These are phyloP conservation scores for Physaria fendleri DNA, from an alignment of 345 rosid genomes.

Conservation along the genomic window DNA sequence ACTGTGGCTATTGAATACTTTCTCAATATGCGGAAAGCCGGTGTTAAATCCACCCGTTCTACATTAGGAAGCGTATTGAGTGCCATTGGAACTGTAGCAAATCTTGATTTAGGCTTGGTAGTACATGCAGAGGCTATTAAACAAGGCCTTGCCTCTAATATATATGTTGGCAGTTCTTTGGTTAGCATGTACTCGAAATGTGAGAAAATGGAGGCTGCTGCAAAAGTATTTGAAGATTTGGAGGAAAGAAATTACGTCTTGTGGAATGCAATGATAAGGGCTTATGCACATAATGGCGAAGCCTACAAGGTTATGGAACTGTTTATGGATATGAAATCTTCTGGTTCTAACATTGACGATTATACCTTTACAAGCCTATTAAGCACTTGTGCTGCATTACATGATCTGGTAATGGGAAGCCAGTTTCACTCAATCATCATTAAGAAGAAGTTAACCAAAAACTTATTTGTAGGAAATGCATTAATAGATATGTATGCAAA, in stretches of 20 bases:
- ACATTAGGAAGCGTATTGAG: conserved; percentile 83
- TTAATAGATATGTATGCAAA: conserved; percentile 94
- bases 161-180: conserved; percentile 87
- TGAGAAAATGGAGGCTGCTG: conserved; percentile 57
- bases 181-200: conserved; percentile 81
- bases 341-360: conserved; percentile 66
- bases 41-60: conserved; percentile 67
- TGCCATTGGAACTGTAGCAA: conserved; percentile 52
- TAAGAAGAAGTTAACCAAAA: conserved; percentile 48
- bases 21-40: conserved; percentile 54
- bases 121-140: conserved; percentile 90
- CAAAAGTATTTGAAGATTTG: conserved; percentile 52
- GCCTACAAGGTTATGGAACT: conserved; percentile 45
- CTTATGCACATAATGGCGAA: conserved; percentile 67
- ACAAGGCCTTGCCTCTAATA: conserved; percentile 66
- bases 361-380: conserved; percentile 82
- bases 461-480: conserved; percentile 81
- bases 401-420: conserved; percentile 47
- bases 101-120: conserved; percentile 54
- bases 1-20: conserved; percentile 49
- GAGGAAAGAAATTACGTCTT: conserved; percentile 69
- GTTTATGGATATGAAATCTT: conserved; percentile 54
- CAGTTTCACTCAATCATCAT: conserved; percentile 68
- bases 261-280: conserved; percentile 88
- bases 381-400: conserved; percentile 71